Evolutionary conservation across 108 stramenopile genomes (phyloP), one percentile per base, ranked within the genome.

Genomic region (Nitzschia inconspicua): DNA sequence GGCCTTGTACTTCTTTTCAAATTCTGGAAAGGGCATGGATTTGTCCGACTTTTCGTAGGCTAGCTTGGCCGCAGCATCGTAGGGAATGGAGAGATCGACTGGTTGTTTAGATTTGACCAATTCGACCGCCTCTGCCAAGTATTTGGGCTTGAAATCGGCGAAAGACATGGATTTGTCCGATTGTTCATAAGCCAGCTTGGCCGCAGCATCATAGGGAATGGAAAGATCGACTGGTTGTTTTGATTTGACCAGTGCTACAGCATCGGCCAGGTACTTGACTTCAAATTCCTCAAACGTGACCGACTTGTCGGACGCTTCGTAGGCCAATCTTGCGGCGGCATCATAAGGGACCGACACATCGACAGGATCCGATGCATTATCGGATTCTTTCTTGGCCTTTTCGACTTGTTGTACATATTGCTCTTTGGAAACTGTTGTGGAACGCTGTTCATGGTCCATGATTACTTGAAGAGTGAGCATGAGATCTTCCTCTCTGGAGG

Each of bases 401-500:
- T 59, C 46, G 27, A 67, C 65, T 50, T 76, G 75, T 32, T 70
- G 70, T 35, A 66, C 43, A 31, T 56, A 67, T 29, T 76, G 75
- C 43, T 76, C 75, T 40, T 65, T 66, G 36, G 75, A 61, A 32
- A 72, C 75, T 18, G 75, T 76, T 13, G 65, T 37, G 14, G 70
- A 71, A 47, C 75, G 61, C 11, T 42, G 52, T 6, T 53, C 65
- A 36, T 75, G 72, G 44, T 72, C 71, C 75, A 80, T 54, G 42
- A 80, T 80, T 23, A 80, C 49, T 57, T 76, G 25, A 46, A 76
- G 53, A 34, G 79, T 76, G n/a, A 80, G 57, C 19, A 39, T 49
- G 58, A 80, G 55, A 59, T 80, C 79, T 37, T 80, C 79, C 22
- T 72, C 75, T 10, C 36, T 44, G 0, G 79, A 80, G 7, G 57